Evolutionary conservation across 192 early-diverging fungal species (phyloP).

Genomic region (Coemansia sp.): DNA sequence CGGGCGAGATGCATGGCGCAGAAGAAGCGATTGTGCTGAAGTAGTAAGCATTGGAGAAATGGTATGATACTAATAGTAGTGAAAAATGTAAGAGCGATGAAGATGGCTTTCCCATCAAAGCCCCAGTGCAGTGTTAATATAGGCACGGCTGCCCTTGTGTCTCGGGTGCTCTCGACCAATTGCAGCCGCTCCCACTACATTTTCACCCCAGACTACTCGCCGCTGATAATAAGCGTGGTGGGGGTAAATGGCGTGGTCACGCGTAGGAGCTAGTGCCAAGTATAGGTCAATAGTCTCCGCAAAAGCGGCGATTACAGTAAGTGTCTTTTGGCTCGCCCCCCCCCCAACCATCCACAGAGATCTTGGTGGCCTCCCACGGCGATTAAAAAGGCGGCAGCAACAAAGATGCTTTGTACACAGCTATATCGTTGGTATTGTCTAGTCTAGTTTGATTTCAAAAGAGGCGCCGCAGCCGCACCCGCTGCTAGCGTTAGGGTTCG

Average conservation of each 20-base stretch:
- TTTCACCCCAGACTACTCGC: neutral
- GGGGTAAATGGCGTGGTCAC: conserved; percentile 3
- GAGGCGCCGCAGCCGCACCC: conserved; percentile 71
- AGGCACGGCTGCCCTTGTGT: neutral
- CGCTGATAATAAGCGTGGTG: conserved; percentile 2
- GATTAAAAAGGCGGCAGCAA: neutral
- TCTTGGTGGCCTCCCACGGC: neutral
- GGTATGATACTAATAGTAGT: neutral
- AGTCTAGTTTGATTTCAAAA: conserved; percentile 65
- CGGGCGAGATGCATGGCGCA: conserved; percentile 8
- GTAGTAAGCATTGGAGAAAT: conserved; percentile 9
- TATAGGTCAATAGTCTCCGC: neutral
- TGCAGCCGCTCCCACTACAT: neutral
- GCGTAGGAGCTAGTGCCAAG: neutral
- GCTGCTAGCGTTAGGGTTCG: conserved; percentile 71
- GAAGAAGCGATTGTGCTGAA: neutral
- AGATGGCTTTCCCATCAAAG: neutral
- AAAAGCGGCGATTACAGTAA: conserved; percentile 1
- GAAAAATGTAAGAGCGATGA: neutral
- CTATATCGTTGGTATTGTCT: neutral
- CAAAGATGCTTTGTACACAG: neutral
- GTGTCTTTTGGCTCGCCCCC: neutral
- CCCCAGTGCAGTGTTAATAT: neutral
- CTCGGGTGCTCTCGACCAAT: neutral
- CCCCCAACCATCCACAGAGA: neutral